Percentiles rank a stretch among this genome's conserved stretches.
These are phyloP conservation scores for Colletotrichum godetiae DNA, from an alignment of 2,329 filamentous ascomycete species.

Conservation along the genomic window DNA sequence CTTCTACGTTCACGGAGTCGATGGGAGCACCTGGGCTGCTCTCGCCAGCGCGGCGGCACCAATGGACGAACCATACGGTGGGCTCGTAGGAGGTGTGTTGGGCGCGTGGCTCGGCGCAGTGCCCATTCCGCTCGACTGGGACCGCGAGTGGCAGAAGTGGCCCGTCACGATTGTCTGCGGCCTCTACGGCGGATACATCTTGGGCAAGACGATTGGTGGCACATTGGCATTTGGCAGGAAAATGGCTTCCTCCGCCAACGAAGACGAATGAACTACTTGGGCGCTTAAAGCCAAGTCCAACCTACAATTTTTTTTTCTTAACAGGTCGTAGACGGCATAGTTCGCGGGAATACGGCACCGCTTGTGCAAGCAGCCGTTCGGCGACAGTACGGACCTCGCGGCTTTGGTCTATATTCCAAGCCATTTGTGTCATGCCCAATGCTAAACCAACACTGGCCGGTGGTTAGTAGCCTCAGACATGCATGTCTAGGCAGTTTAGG, in stretches of 20 bases:
- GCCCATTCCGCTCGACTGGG: constrained; percentile 97
- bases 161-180: constrained; percentile 91
- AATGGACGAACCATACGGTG: constrained; percentile 87
- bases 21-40: constrained; percentile 75
- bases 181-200: constrained; percentile 80
- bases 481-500: neutral
- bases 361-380: neutral
- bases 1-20: constrained; percentile 87
- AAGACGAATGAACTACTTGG: constrained; percentile 10
- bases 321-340: neutral
- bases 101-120: constrained; percentile 95
- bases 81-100: constrained; percentile 78
- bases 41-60: constrained; percentile 76
- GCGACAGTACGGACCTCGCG: neutral
- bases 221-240: constrained; percentile 59
- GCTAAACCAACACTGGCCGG: neutral
- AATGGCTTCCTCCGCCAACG: constrained; percentile 42
- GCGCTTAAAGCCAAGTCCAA: neutral
- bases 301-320: neutral
- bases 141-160: constrained; percentile 99
- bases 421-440: neutral
- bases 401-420: neutral
- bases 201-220: constrained; percentile 74
- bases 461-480: neutral
- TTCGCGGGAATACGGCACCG: neutral